Conservation (phyloP, 2,329 filamentous ascomycete genomes). For the Beauveria asiatica region DNA sequence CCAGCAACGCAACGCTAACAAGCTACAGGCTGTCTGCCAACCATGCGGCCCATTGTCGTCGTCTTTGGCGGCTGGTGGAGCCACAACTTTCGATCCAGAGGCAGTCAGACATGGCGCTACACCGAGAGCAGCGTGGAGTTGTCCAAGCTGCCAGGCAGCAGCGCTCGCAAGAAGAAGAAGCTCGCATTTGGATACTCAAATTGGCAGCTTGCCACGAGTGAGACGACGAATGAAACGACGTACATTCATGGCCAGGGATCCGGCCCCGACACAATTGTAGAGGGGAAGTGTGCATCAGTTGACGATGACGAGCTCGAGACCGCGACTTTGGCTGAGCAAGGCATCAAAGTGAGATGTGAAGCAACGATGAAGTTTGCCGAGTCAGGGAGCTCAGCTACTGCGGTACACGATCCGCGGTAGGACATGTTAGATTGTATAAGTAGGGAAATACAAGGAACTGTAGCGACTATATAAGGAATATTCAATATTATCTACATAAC, state of each 20-base stretch:
- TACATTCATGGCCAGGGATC: background rate
- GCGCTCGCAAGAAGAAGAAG: background rate
- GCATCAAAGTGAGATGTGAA: conserved; percentile 2
- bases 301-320: background rate
- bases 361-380: background rate
- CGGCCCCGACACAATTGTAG: background rate
- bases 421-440: too few relatives aligned
- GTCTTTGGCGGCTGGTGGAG: conserved; percentile 8
- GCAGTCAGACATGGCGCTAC: background rate
- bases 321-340: background rate
- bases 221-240: background rate
- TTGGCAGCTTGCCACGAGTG: background rate
- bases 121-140: background rate
- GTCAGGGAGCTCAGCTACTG: background rate
- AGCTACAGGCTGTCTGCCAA: background rate
- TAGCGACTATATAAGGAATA: too few relatives aligned
- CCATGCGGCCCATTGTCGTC: background rate
- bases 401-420: too few relatives aligned
- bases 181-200: background rate
- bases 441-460: too few relatives aligned
- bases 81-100: background rate
- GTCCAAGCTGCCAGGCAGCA: background rate
- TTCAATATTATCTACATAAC: too few relatives aligned
- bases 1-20: background rate
- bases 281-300: background rate